phyloP scores from a whole-genome alignment of 2,329 filamentous ascomycete genomes.

The Gnomoniopsis smithogilvyi region DNA sequence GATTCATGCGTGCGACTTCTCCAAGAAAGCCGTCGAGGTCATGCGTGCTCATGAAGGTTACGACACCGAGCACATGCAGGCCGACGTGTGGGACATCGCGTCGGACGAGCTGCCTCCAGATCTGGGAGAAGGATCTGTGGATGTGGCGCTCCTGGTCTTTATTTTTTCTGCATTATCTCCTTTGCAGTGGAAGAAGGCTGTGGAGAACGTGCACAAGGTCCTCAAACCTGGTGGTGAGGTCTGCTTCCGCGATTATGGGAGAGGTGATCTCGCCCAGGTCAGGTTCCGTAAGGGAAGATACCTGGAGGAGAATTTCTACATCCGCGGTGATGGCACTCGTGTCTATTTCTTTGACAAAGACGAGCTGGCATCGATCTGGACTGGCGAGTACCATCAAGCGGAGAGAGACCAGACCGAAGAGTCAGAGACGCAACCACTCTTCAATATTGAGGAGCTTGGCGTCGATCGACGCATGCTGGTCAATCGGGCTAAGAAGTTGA shows the following conservation, averaged over 20 bases:
- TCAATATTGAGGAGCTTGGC: slow-evolving; percentile 75
- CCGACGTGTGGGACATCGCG: slow-evolving; percentile 93
- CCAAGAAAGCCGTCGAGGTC: slow-evolving; percentile 88
- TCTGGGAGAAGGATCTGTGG: slow-evolving; percentile 74
- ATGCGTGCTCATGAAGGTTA: slow-evolving; percentile 82
- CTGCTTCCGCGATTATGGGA: slow-evolving; percentile 93
- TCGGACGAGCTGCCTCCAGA: slow-evolving; percentile 71
- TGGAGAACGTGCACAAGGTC: slow-evolving; percentile 75
- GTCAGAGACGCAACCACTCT: slow-evolving; percentile 35
- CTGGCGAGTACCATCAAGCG: slow-evolving; percentile 34
- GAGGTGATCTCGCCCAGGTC: slow-evolving; percentile 93
- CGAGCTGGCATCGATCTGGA: slow-evolving; percentile 79
- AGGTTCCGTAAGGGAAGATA: slow-evolving; percentile 95
- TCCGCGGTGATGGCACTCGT: slow-evolving; percentile 88
- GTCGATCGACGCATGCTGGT: slow-evolving; percentile 87
- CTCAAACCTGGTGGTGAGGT: slow-evolving; percentile 92
- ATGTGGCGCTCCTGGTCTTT: slow-evolving; percentile 93
- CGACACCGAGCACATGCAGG: slow-evolving; percentile 67
- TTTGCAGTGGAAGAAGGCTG: slow-evolving; percentile 76
- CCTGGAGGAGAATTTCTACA: slow-evolving; percentile 95
- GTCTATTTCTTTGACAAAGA: slow-evolving; percentile 96
- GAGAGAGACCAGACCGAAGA: slow-evolving; percentile 24
- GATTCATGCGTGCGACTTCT: slow-evolving; percentile 95
- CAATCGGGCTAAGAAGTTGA: slow-evolving; percentile 84
- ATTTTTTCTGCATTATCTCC: slow-evolving; percentile 93